These are phyloP conservation scores for Neoarthrinium moseri DNA, from an alignment of 2,329 filamentous ascomycete species.

Conservation along the genomic window DNA sequence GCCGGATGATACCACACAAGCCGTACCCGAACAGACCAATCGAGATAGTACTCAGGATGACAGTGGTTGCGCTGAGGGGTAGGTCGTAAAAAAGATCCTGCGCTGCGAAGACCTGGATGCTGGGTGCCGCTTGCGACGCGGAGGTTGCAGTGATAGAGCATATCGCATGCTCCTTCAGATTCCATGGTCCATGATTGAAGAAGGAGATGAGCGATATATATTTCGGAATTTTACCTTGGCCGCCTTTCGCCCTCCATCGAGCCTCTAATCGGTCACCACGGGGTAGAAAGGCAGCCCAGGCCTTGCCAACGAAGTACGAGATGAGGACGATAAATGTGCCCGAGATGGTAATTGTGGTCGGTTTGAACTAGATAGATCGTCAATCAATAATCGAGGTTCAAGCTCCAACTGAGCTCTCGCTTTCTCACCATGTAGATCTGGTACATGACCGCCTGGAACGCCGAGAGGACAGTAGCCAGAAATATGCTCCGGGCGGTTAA, in stretches of 20 bases:
- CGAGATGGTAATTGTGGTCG: constrained; percentile 43
- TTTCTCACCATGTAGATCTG: constrained; percentile 54
- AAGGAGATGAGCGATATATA: constrained; percentile 41
- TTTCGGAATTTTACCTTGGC: constrained; percentile 37
- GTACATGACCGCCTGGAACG: constrained; percentile 54
- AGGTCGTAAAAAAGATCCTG: constrained; percentile 52
- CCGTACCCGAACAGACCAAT: constrained; percentile 57
- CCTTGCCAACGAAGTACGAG: constrained; percentile 53
- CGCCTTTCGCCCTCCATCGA: constrained; percentile 41
- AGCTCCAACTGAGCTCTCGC: no score
- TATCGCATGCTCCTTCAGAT: constrained; percentile 55
- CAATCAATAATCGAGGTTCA: neutral
- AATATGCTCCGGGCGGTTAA: constrained; percentile 54
- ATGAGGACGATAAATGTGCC: constrained; percentile 58
- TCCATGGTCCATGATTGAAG: constrained; percentile 51
- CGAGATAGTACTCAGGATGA: constrained; percentile 49
- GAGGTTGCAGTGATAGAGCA: constrained; percentile 53
- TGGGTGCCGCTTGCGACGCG: constrained; percentile 46
- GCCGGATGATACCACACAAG: constrained; percentile 50
- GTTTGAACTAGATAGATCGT: constrained; percentile 44
- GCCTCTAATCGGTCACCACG: constrained; percentile 50
- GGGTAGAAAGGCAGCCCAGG: constrained; percentile 45
- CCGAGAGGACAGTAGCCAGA: constrained; percentile 45
- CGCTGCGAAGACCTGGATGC: constrained; percentile 42
- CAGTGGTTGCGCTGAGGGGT: constrained; percentile 40